Base-by-base conservation (phyloP, 768 basidiomycete species). In the Leccinum disarticulatum region DNA sequence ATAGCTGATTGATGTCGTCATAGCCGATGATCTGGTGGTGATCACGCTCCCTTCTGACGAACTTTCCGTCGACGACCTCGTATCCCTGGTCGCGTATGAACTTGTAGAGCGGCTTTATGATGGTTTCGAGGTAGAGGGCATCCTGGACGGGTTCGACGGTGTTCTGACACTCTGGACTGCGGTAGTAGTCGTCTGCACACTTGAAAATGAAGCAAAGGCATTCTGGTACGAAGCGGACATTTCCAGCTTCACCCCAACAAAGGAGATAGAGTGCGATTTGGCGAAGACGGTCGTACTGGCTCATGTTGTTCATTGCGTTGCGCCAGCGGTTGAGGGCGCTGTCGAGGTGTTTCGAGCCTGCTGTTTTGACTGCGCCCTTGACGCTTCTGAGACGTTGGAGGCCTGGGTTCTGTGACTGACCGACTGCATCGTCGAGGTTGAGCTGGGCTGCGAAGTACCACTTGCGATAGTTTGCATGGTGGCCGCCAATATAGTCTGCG, bases 381-480 rank as follows among this genome's bases (percentile, higher is more conserved):
- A 95, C 88, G 52, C 88, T 90, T 70, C 89, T 90, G 52, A 95
- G 84, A 19, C 95, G 90, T 60, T 93, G 87, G 27, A 97, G 82
- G 62, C 95, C 95, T 13, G 93, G 93, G 74, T 98, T 97, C 71
- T 96, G 91, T 9, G 89, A 86, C 66, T 94, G 90, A 52, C 97
- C 97, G 60, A 98, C 95, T 30, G 96, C 96, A 69, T 99, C 97
- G 77, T 99, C 97, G 58, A 99, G 89, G 73, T 98, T 96, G 73
- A 99, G 90, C 73, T 99, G 97, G 13, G 96, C 95, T 38, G 97
- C 97, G 74, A 98, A 99, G 73, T 99, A 99, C 97, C 97, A 98
- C 76, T 98, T 98, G 73, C 97, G 91, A 75, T 98, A 98, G 79
- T 98, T 98, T 66, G 97, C 97, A 71, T 98, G 91, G 70, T 94